Conservation (phyloP, 2,329 filamentous ascomycete species). For the Tolypocladium guangdongense region DNA sequence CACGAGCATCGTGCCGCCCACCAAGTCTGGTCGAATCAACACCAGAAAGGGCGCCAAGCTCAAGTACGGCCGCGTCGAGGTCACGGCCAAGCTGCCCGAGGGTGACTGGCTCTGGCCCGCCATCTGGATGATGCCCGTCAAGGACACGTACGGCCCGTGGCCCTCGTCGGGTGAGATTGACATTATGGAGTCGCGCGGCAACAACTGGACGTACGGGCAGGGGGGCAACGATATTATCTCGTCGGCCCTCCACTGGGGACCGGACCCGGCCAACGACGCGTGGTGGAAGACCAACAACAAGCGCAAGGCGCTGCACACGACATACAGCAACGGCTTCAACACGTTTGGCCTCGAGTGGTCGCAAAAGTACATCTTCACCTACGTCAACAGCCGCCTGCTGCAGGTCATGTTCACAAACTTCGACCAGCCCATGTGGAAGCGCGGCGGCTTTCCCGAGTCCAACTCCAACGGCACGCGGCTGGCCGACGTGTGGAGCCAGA, state of each 20-base stretch:
- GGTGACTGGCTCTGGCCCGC: conserved; percentile 88
- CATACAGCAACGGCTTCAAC: conserved; percentile 59
- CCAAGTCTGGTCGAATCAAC: conserved; percentile 68
- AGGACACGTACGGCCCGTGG: conserved; percentile 65
- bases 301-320: conserved; percentile 61
- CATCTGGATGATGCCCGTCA: conserved; percentile 79
- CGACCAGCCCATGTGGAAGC: conserved; percentile 53
- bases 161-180: conserved; percentile 76
- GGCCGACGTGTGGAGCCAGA: conserved; percentile 51
- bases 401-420: conserved; percentile 76
- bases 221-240: conserved; percentile 75
- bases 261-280: conserved; percentile 57
- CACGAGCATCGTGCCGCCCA: conserved; percentile 64
- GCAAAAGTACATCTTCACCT: conserved; percentile 80
- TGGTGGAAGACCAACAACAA: conserved; percentile 82
- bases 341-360: conserved; percentile 79
- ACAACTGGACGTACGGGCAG: conserved; percentile 65
- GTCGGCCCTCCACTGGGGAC: conserved; percentile 75
- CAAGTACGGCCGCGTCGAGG: conserved; percentile 73
- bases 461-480: conserved; percentile 56
- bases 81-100: conserved; percentile 61
- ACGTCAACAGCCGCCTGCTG: conserved; percentile 67
- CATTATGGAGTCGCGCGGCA: conserved; percentile 70
- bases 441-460: conserved; percentile 55
- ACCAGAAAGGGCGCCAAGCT: conserved; percentile 60